These are phyloP conservation scores for Rhizopus arrhizus DNA, from an alignment of 371 early-diverging fungal genomes.

Conservation along the genomic window DNA sequence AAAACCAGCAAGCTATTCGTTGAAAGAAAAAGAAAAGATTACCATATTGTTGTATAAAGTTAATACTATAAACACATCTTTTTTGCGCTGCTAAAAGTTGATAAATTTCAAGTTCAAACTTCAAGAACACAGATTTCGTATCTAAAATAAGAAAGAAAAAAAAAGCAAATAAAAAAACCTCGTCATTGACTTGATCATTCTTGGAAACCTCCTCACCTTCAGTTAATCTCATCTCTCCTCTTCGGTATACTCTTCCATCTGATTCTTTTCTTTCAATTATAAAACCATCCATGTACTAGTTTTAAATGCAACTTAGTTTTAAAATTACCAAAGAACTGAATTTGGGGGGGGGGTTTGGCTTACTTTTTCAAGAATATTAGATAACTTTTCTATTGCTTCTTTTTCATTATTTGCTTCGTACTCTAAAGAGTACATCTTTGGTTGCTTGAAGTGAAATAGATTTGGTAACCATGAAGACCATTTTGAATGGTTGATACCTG, in stretches of 20 bases:
- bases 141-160: constrained; percentile 14
- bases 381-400: constrained; percentile 48
- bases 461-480: constrained; percentile 19
- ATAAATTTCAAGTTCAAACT: constrained; percentile 40
- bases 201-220: constrained; percentile 23
- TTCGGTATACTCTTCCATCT: constrained; percentile 38
- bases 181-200: not conserved
- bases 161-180: not conserved
- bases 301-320: not conserved
- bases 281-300: constrained; percentile 42
- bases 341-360: not conserved
- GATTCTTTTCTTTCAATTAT: constrained; percentile 40
- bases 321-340: not conserved
- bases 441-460: constrained; percentile 23
- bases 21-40: not conserved
- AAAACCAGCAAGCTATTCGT: not conserved
- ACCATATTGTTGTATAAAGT: constrained; percentile 54
- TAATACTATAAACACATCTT: constrained; percentile 31
- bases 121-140: constrained; percentile 31
- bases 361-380: constrained; percentile 47
- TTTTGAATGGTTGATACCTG: constrained; percentile 4
- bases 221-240: constrained; percentile 41
- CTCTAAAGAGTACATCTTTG: constrained; percentile 43
- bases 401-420: constrained; percentile 43
- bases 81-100: constrained; percentile 23